These are phyloP conservation scores for Flaveria trinervia DNA, from an alignment of 129 eudicot genomes.

Conservation along the genomic window DNA sequence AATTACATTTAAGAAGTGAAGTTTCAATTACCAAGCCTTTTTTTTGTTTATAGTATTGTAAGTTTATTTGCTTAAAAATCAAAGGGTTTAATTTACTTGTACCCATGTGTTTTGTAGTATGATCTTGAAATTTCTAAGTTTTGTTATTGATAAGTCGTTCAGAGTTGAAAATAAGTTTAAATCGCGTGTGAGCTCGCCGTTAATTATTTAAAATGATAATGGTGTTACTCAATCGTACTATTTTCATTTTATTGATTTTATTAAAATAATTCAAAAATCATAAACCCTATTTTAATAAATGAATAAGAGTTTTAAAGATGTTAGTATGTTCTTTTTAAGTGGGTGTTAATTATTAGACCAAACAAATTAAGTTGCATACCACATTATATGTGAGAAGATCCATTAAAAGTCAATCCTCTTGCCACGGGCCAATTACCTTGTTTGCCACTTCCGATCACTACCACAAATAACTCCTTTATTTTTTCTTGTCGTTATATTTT, in stretches of 20 bases:
- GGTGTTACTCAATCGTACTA: not conserved
- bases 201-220: not conserved
- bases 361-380: not conserved
- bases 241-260: not conserved
- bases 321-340: not conserved
- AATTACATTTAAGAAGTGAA: too few species aligned
- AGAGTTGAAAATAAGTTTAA: too few species aligned
- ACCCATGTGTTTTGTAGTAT: too few species aligned
- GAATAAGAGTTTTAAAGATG: not conserved
- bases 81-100: too few species aligned
- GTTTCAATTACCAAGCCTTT: too few species aligned
- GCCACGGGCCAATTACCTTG: conserved; percentile 20
- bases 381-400: conserved; percentile 9
- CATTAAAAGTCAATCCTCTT: not conserved
- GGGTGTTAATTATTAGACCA: not conserved
- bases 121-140: too few species aligned
- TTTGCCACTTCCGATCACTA: conserved; percentile 21
- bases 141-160: too few species aligned
- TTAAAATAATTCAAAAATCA: not conserved
- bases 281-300: not conserved
- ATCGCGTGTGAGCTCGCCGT: too few species aligned
- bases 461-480: conserved; percentile 2
- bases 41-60: too few species aligned
- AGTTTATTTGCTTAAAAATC: too few species aligned
- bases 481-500: not conserved